Evolutionary conservation across 75 land plant species (phyloP), one percentile per base, ranked within the genome.

Genomic region (Pinus albicaulis): DNA sequence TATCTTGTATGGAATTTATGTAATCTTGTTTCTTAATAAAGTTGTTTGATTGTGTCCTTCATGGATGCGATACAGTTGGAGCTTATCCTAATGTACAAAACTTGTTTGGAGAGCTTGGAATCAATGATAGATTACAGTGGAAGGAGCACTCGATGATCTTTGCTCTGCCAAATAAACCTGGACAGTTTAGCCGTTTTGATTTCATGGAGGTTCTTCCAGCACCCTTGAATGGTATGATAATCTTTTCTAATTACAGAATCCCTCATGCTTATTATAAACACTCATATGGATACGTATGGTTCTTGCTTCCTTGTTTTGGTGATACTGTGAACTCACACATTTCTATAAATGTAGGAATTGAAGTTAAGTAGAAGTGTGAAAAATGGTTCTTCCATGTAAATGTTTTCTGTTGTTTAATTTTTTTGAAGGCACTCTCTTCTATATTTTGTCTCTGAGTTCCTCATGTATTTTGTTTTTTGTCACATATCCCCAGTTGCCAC

Each of bases 71-170:
- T 80, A 64, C 77, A 97, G 99, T 97, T 89, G 99, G 99, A 69
- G 99, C 99, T 41, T 98, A 98, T 81, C 99, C 99, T 56, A 95
- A 98, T 76, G 72, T 98, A 25, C 99, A 98, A 78, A 98, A 92
- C 72, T 74, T 98, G 69, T 92, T 98, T 86, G 95, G 92, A 68
- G 99, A 98, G 78, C 95, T 98, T 57, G 98, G 98, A 7, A 98
- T 98, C n/a, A 86, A 95, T 86, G 98, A 98, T 73, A 89, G 98
- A 60, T 78, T 98, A 62, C 99, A 98, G 73, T 98, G 99, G 99
- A 98, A 98, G 80, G 99, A 95, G 83, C 99, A 98, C 77, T 91
- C 93, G 1, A 98, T 98, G 99, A 95, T 98, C 22, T 98, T 98
- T 88, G 99, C 99, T 55, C 91, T 95, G 92, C 99, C 99, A 56